These are phyloP conservation scores for Leishmania major DNA, from an alignment of 208 protist species.

Conservation along the genomic window DNA sequence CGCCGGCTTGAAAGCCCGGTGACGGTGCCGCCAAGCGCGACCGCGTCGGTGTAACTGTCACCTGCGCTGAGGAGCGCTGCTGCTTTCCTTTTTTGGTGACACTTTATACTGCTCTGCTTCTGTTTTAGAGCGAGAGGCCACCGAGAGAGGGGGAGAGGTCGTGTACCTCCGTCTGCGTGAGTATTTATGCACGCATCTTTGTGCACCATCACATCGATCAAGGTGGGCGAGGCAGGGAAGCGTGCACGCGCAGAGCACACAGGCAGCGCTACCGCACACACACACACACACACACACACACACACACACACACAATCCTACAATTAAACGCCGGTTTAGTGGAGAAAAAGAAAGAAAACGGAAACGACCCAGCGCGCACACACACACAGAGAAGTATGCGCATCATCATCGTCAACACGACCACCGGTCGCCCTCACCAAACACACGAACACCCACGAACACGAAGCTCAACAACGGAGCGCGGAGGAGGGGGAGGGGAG, in stretches of 20 bases:
- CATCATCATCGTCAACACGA: background rate
- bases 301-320: background rate
- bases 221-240: background rate
- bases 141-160: background rate
- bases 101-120: background rate
- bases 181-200: background rate
- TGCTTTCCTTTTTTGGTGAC: background rate
- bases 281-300: too few species aligned
- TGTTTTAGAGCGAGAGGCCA: background rate
- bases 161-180: background rate
- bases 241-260: too few species aligned
- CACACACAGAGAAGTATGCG: background rate
- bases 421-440: background rate
- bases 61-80: background rate
- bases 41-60: background rate
- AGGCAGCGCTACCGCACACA: too few species aligned
- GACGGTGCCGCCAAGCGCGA: background rate
- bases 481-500: too few species aligned
- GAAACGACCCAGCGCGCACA: too few species aligned
- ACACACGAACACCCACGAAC: too few species aligned
- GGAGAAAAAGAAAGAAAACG: background rate
- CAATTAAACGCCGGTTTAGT: background rate
- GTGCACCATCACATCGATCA: background rate
- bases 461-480: background rate
- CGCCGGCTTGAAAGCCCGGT: background rate